These are phyloP conservation scores for Calendula officinalis DNA, from an alignment of 129 eudicot genomes.

Conservation along the genomic window DNA sequence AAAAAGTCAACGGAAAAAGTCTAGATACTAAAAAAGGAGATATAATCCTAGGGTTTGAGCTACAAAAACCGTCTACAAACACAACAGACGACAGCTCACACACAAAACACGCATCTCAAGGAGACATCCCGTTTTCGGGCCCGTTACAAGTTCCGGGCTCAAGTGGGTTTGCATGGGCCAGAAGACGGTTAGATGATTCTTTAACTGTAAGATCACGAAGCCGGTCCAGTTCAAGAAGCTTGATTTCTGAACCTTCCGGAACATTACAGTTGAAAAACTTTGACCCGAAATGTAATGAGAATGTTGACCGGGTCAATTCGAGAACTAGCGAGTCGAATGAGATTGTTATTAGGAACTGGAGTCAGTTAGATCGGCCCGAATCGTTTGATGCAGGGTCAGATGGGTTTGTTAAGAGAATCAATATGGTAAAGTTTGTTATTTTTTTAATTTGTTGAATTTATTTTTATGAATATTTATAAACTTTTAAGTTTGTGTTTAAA, in stretches of 20 bases:
- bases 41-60: slow-evolving; percentile 41
- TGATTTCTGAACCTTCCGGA: slow-evolving; percentile 63
- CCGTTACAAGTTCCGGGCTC: slow-evolving; percentile 88
- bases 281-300: slow-evolving; percentile 46
- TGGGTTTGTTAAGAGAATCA: slow-evolving; percentile 49
- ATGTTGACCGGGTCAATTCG: slow-evolving; percentile 39
- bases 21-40: slow-evolving; percentile 47
- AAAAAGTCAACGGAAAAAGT: slow-evolving; percentile 48
- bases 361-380: slow-evolving; percentile 67
- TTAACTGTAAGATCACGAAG: slow-evolving; percentile 66
- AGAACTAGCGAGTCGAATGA: slow-evolving; percentile 44
- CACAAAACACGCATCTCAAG: slow-evolving; percentile 74
- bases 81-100: slow-evolving; percentile 61
- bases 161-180: slow-evolving; percentile 98
- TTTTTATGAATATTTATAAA: not conserved
- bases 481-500: slow-evolving; percentile 19
- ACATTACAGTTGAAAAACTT: slow-evolving; percentile 32
- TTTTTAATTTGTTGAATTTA: not conserved
- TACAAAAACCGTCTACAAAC: slow-evolving; percentile 43
- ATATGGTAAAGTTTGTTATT: slow-evolving; percentile 44
- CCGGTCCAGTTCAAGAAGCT: slow-evolving; percentile 87
- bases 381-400: slow-evolving; percentile 68
- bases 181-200: slow-evolving; percentile 65
- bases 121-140: slow-evolving; percentile 75
- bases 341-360: slow-evolving; percentile 52